Conservation (phyloP, 805 yeast genomes). For the Cyberlindnera euphorbiae region DNA sequence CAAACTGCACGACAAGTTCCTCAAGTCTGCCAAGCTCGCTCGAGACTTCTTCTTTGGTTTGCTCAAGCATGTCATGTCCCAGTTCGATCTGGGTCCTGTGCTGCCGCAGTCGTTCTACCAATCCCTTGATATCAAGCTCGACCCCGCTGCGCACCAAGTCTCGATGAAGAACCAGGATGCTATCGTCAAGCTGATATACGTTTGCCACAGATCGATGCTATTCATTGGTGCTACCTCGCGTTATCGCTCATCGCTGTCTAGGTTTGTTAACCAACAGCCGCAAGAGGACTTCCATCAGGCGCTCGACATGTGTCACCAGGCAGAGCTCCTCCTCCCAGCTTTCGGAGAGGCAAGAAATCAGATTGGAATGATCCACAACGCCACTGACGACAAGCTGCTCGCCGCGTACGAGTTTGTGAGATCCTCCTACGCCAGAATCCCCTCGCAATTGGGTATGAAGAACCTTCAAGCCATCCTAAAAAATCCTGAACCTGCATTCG, state of each 20-base stretch:
- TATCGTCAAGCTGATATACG: slow-evolving; percentile 31
- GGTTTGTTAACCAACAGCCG: slow-evolving; percentile 30
- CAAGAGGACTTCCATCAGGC: slow-evolving; percentile 41
- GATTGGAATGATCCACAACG: slow-evolving; percentile 52
- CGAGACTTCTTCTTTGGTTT: slow-evolving; percentile 43
- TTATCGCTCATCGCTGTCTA: slow-evolving; percentile 40
- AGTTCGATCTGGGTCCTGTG: slow-evolving; percentile 31
- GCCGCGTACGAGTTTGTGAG: slow-evolving; percentile 43
- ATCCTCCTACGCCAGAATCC: slow-evolving; percentile 39
- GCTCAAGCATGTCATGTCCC: slow-evolving; percentile 35
- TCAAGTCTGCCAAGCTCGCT: slow-evolving; percentile 44
- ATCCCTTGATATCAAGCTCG: slow-evolving; percentile 8
- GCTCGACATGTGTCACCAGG: slow-evolving; percentile 43
- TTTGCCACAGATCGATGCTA: slow-evolving; percentile 45
- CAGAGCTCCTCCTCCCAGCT: slow-evolving; percentile 58
- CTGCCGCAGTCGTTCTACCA: slow-evolving; percentile 19
- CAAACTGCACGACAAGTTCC: slow-evolving; percentile 47
- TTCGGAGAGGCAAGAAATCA: slow-evolving; percentile 64
- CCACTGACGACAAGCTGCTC: slow-evolving; percentile 9
- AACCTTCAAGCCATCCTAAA: slow-evolving; percentile 33
- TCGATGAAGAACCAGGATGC: slow-evolving; percentile 8
- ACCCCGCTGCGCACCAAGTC: slow-evolving; percentile 9
- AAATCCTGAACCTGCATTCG: slow-evolving; percentile 25
- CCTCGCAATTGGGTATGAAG: slow-evolving; percentile 32
- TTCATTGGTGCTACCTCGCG: slow-evolving; percentile 57